Conservation (phyloP, 495 filamentous ascomycete species). For the Xylaria intraflava region DNA sequence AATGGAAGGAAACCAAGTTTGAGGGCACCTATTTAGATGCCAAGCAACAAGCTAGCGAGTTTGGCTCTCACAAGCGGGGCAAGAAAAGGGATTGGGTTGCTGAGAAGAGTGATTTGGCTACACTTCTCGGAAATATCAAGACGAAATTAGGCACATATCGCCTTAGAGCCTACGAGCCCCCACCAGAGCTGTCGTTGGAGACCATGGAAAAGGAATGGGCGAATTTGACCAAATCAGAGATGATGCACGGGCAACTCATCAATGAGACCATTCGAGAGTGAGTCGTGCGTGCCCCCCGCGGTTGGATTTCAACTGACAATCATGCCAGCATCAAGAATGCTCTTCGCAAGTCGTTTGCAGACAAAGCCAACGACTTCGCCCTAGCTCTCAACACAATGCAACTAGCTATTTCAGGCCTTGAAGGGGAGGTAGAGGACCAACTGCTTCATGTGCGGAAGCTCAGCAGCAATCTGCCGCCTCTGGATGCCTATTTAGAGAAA, state of each 20-base stretch:
- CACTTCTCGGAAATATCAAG: slow-evolving; percentile 95
- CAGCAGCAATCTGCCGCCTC: slow-evolving; percentile 71
- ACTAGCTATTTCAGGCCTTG: slow-evolving; percentile 84
- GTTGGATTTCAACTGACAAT: slow-evolving; percentile 8
- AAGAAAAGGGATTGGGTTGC: slow-evolving; percentile 92
- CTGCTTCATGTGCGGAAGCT: slow-evolving; percentile 74
- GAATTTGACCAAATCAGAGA: slow-evolving; percentile 69
- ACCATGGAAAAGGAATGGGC: slow-evolving; percentile 78
- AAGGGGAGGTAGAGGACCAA: slow-evolving; percentile 94
- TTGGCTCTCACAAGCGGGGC: slow-evolving; percentile 79
- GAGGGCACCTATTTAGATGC: slow-evolving; percentile 90
- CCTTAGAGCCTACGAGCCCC: slow-evolving; percentile 83
- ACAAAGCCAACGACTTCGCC: slow-evolving; percentile 96
- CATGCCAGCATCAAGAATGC: slow-evolving; percentile 77
- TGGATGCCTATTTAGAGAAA: slow-evolving; percentile 79
- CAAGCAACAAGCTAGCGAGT: slow-evolving; percentile 75
- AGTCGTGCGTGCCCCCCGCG: slow-evolving; percentile 16
- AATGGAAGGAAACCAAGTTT: slow-evolving; percentile 74
- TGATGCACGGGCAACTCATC: slow-evolving; percentile 80
- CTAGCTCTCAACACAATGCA: slow-evolving; percentile 89
- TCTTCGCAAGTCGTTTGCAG: slow-evolving; percentile 84
- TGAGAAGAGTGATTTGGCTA: slow-evolving; percentile 91
- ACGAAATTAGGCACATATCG: slow-evolving; percentile 95
- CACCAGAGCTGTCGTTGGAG: slow-evolving; percentile 69
- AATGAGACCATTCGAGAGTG: slow-evolving; percentile 96